phyloP scores from a whole-genome alignment of 805 yeast species.

The Schizosaccharomyces lindneri region DNA sequence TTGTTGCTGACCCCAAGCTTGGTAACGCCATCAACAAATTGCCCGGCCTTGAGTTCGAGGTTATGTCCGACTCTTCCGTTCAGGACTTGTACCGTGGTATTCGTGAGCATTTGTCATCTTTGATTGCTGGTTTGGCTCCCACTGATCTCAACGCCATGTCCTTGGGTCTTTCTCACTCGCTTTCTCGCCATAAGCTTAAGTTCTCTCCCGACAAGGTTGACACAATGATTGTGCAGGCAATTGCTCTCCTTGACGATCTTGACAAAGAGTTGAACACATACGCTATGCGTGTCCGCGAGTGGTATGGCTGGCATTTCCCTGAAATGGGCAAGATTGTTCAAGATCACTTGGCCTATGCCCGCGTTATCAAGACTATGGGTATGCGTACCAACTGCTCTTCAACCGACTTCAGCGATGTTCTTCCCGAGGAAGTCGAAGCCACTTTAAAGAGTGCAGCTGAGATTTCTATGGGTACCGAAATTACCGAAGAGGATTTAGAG shows the following conservation, averaged over 20 bases:
- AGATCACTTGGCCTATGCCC: slow-evolving; percentile 89
- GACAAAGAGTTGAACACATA: slow-evolving; percentile 95
- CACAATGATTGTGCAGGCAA: slow-evolving; percentile 97
- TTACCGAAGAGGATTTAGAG: slow-evolving; percentile 67
- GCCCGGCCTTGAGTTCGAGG: slow-evolving; percentile 55
- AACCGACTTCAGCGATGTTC: slow-evolving; percentile 67
- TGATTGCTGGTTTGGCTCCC: slow-evolving; percentile 79
- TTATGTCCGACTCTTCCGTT: slow-evolving; percentile 85
- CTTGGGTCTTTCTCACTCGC: slow-evolving; percentile 91
- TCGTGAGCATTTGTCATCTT: slow-evolving; percentile 78
- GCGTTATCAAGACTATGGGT: slow-evolving; percentile 84
- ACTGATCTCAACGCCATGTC: slow-evolving; percentile 79
- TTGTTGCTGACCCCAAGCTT: slow-evolving; percentile 84
- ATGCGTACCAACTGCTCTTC: slow-evolving; percentile 73
- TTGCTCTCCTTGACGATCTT: slow-evolving; percentile 83
- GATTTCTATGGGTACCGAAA: slow-evolving; percentile 98
- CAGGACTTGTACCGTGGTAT: slow-evolving; percentile 87
- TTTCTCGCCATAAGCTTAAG: slow-evolving; percentile 94
- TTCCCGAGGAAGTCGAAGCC: slow-evolving; percentile 83
- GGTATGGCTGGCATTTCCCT: slow-evolving; percentile 99
- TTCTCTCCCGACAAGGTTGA: slow-evolving; percentile 96
- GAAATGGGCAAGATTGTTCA: slow-evolving; percentile 92
- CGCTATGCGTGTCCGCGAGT: slow-evolving; percentile 96
- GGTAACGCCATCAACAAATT: slow-evolving; percentile 76
- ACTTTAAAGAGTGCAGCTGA: slow-evolving; percentile 91